Evolutionary conservation across 192 early-diverging fungal species (phyloP).

Genomic region (Helicostylum pulchrum): DNA sequence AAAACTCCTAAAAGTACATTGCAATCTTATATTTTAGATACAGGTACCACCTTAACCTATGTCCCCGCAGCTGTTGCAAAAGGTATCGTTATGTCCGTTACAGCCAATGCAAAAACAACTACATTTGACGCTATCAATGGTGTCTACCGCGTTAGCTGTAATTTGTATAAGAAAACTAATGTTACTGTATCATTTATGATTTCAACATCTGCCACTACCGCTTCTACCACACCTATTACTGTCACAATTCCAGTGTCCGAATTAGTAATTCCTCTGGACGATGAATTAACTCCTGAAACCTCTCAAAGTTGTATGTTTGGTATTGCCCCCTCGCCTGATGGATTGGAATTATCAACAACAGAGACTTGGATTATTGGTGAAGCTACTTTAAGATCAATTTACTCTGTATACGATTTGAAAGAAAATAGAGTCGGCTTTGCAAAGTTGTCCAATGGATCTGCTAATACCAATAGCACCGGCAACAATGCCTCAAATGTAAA

Average conservation of each 20-base stretch:
- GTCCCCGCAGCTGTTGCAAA: not conserved
- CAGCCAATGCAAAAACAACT: not conserved
- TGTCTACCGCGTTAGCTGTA: slow-evolving; percentile 18
- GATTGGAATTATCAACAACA: slow-evolving; percentile 1
- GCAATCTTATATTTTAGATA: slow-evolving; percentile 20
- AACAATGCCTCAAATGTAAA: no score
- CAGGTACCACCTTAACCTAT: slow-evolving; percentile 29
- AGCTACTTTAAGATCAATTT: slow-evolving; percentile 18
- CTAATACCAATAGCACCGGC: not conserved
- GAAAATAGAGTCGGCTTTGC: slow-evolving; percentile 31
- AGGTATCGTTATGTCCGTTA: slow-evolving; percentile 3
- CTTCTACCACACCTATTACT: not conserved
- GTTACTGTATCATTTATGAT: slow-evolving; percentile 5
- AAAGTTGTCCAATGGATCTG: slow-evolving; percentile 6
- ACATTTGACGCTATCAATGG: slow-evolving; percentile 17
- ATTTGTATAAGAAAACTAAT: not conserved
- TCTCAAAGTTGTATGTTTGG: slow-evolving; percentile 26
- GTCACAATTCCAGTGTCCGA: slow-evolving; percentile 16
- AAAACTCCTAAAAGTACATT: not conserved
- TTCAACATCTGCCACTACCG: not conserved
- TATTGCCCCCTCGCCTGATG: slow-evolving; percentile 22
- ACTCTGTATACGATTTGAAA: slow-evolving; percentile 24
- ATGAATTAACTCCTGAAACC: not conserved
- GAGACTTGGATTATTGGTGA: slow-evolving; percentile 30
- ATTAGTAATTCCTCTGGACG: slow-evolving; percentile 24